These are phyloP conservation scores for Ophiostoma pallidulum DNA, from an alignment of 2,329 filamentous ascomycete species.

Conservation along the genomic window DNA sequence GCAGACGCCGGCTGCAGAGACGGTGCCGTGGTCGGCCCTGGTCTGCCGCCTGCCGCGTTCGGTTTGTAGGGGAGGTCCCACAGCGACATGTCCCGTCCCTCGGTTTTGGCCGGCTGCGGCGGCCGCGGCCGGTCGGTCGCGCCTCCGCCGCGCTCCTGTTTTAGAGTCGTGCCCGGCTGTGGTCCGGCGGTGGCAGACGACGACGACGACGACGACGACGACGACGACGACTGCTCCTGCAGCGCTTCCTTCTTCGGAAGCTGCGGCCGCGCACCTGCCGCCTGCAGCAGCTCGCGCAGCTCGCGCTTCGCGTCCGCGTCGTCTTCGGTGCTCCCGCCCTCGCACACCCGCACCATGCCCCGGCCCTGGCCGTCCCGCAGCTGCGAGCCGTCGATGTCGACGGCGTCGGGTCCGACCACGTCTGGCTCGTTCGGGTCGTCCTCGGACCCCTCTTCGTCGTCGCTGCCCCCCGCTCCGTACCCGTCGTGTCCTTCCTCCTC, in stretches of 20 bases:
- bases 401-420: constrained; percentile 39
- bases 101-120: not conserved
- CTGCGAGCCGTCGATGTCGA: constrained; percentile 53
- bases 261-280: constrained; percentile 16
- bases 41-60: too few species aligned
- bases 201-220: too few species aligned
- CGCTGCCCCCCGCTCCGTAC: constrained; percentile 37
- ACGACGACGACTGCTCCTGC: too few species aligned
- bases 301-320: constrained; percentile 53
- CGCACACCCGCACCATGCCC: constrained; percentile 65
- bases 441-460: constrained; percentile 38
- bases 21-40: too few species aligned
- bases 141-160: too few species aligned
- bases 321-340: constrained; percentile 53
- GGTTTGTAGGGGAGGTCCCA: not conserved
- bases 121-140: too few species aligned
- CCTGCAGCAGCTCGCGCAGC: constrained; percentile 52
- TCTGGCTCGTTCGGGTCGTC: constrained; percentile 42
- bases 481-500: constrained; percentile 25
- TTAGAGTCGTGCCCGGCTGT: too few species aligned
- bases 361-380: constrained; percentile 59
- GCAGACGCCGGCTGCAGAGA: too few species aligned
- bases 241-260: too few species aligned
- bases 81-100: not conserved
- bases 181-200: too few species aligned